phyloP scores from a whole-genome alignment of 139 green algal genomes.

The Diplosphaera chodatii region DNA sequence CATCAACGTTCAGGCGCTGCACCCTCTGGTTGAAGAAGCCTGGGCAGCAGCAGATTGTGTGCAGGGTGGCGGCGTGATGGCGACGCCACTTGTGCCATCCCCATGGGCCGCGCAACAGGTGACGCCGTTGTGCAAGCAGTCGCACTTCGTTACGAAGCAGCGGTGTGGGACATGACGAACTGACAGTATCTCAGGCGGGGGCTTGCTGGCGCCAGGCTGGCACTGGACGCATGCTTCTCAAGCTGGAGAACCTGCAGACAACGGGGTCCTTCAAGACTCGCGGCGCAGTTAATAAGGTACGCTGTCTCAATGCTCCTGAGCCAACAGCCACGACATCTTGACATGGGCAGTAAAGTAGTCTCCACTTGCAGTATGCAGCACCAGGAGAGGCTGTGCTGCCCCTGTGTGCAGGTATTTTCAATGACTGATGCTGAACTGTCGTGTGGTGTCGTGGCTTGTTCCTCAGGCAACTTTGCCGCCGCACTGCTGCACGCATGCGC shows the following conservation, averaged over 20 bases:
- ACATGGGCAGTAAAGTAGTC: no score
- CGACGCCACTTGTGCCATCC: conserved; percentile 17
- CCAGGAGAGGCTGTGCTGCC: no score
- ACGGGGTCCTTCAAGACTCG: conserved; percentile 51
- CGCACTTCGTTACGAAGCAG: no score
- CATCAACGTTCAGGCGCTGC: neutral
- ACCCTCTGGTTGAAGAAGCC: neutral
- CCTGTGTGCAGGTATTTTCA: conserved; percentile 32
- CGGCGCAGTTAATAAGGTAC: conserved; percentile 35
- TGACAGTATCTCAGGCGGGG: no score
- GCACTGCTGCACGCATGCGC: conserved; percentile 45
- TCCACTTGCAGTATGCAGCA: no score
- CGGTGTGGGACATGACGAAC: no score
- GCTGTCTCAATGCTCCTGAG: no score
- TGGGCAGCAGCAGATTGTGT: neutral
- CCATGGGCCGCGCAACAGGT: conserved; percentile 11
- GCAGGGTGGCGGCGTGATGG: neutral
- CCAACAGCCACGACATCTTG: no score
- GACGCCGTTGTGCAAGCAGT: no score
- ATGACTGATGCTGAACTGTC: conserved; percentile 17
- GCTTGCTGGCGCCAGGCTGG: no score
- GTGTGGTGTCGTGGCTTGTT: conserved; percentile 36
- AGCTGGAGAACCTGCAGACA: conserved; percentile 46
- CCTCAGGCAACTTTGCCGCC: conserved; percentile 61
- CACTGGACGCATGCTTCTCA: conserved; percentile 22